Percentiles rank a stretch among this genome's conserved stretches.
Conservation (phyloP, 495 filamentous ascomycete species). For the Annulohypoxylon stygium region DNA sequence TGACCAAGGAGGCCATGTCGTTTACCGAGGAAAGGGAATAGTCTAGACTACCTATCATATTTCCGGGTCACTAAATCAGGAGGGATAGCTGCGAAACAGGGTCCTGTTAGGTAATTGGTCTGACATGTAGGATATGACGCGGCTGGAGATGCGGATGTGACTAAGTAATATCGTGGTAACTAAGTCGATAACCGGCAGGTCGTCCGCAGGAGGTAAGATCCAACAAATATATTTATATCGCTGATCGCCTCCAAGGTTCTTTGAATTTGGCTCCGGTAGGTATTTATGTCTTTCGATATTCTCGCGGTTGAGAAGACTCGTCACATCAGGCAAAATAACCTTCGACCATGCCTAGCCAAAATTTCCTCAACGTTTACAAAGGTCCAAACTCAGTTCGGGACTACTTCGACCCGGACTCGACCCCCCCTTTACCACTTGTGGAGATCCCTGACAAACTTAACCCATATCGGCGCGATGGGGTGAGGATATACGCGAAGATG, state of each 20-base stretch:
- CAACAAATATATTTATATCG: conserved; percentile 27
- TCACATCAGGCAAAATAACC: conserved; percentile 5
- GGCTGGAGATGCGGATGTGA: conserved; percentile 29
- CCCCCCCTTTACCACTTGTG: conserved; percentile 70
- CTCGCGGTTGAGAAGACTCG: conserved; percentile 4
- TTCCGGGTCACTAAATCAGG: conserved; percentile 12
- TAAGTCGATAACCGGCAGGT: conserved; percentile 12
- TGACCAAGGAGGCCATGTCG: conserved; percentile 10
- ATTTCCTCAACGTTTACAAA: conserved; percentile 68
- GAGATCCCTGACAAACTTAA: conserved; percentile 70
- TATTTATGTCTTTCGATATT: neutral
- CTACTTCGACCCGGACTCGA: conserved; percentile 69
- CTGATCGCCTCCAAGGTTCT: neutral
- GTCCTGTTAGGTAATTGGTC: conserved; percentile 29
- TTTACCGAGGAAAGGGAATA: conserved; percentile 33
- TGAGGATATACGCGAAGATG: conserved; percentile 75
- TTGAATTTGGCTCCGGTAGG: neutral
- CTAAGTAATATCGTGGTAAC: conserved; percentile 27
- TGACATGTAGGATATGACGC: conserved; percentile 13
- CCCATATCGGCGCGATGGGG: conserved; percentile 67
- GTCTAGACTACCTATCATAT: conserved; percentile 35
- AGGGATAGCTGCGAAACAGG: conserved; percentile 25
- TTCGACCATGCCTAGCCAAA: conserved; percentile 54
- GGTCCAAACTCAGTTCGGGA: conserved; percentile 66
- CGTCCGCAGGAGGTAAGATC: neutral